A percentile compares a stretch with the other conserved stretches of the same genome.
Conservation (phyloP, 768 basidiomycete species). For the Daedaleopsis nitida region DNA sequence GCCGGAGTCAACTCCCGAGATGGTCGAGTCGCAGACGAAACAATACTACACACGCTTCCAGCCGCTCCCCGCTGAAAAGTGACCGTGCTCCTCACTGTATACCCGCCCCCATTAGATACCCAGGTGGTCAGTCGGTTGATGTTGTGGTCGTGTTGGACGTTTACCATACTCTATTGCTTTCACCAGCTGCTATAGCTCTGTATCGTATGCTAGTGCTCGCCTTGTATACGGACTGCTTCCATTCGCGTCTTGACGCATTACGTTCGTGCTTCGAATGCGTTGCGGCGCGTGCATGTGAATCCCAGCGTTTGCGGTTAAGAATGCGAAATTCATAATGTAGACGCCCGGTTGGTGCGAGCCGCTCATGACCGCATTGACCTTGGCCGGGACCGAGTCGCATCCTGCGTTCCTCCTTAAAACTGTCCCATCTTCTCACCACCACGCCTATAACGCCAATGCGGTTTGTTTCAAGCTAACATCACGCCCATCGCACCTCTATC, state of each 20-base stretch:
- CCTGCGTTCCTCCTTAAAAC: slow-evolving; percentile 6
- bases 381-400: neutral
- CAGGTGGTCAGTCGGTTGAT: neutral
- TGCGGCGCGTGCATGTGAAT: neutral
- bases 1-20: slow-evolving; percentile 93
- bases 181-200: neutral
- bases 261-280: too few relatives aligned
- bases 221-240: too few relatives aligned
- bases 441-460: slow-evolving; percentile 16
- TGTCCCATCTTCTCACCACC: slow-evolving; percentile 14
- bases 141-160: neutral
- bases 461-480: slow-evolving; percentile 17
- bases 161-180: neutral
- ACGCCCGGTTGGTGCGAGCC: slow-evolving; percentile 2
- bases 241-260: too few relatives aligned
- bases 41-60: slow-evolving; percentile 80
- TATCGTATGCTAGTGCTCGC: neutral
- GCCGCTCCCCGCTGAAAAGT: slow-evolving; percentile 22
- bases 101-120: slow-evolving; percentile 8
- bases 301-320: neutral
- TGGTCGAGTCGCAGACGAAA: slow-evolving; percentile 84
- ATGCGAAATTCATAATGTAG: neutral
- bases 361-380: neutral
- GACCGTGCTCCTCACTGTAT: neutral
- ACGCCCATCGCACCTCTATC: slow-evolving; percentile 1